Evolutionary conservation across 805 yeast genomes (phyloP), one percentile per base, ranked within the genome.

Genomic region (Suhomyces xylopsoci): DNA sequence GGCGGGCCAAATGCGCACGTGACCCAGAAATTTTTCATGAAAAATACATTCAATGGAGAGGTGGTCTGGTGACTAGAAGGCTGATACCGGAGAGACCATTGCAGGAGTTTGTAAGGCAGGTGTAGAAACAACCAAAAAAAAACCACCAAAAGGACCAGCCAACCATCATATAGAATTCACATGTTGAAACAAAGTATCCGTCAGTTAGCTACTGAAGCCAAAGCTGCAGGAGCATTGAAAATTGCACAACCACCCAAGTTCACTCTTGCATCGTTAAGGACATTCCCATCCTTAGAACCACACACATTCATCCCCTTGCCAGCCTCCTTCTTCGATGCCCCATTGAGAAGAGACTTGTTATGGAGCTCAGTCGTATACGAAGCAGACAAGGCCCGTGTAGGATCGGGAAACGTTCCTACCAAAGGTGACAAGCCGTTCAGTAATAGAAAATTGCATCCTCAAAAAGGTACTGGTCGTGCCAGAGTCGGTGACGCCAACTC

Each of bases 321-420:
- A 36, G 68, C 87, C 3, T 65, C 76, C n/a, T 77, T 91, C 38
- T 74, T 94, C 43, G 85, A 84, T 53, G 77, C 79, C 19, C 96
- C 96, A 46, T 68, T 90, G 53, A 85, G 99, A 71, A 84, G 97
- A 69, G 99, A 94, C 69, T 71, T 92, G 30, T 80, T 94, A 55
- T 94, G 98, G 97, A 83, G 85, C 64, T 97, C 98, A 1, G 97
- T 90, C 30, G 88, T 89, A 2, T 90, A 79, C 76, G 99, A 94
- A 76, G 87, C 92, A 38, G 97, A 94, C 66, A 83, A 82, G 57
- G 84, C 84, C 57, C 84, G 97, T 69, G 97, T 90, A 9, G 97
- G 97, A 44, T 80, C 97, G 1, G 84, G 90, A 1, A 87, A 86
- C 63, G 96, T 94, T 30, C 87, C 90, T 36, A 90, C 94, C 53